Evolutionary conservation across 306 rosid genomes (phyloP).

Genomic region (Medicago truncatula): DNA sequence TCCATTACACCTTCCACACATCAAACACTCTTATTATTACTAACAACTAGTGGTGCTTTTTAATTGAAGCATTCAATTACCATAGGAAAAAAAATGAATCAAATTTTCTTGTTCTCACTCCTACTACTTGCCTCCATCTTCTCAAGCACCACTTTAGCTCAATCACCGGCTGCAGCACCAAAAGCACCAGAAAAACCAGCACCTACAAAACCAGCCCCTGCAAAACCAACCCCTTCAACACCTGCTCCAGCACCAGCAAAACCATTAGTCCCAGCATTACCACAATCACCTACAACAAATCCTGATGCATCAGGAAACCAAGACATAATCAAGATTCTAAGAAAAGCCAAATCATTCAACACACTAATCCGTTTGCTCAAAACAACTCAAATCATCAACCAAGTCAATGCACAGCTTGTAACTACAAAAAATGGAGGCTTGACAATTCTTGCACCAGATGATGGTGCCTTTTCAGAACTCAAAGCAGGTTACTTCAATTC

Average conservation of each 20-base stretch:
- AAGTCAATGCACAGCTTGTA: constrained; percentile 60
- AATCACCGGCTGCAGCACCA: constrained; percentile 57
- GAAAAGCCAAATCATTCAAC: constrained; percentile 60
- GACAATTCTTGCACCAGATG: constrained; percentile 66
- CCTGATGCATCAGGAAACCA: constrained; percentile 44
- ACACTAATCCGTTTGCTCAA: constrained; percentile 61
- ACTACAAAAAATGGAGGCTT: constrained; percentile 52
- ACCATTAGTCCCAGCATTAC: constrained; percentile 51
- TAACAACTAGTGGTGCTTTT: background rate
- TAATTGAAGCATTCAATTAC: background rate
- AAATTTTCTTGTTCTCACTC: constrained; percentile 41
- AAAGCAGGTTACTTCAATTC: constrained; percentile 67
- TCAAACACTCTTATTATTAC: constrained; percentile 33
- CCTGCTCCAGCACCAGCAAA: constrained; percentile 46
- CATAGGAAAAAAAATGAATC: constrained; percentile 42
- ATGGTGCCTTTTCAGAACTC: constrained; percentile 59
- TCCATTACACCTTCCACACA: constrained; percentile 21
- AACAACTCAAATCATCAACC: constrained; percentile 65
- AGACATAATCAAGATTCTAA: constrained; percentile 61
- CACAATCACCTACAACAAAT: constrained; percentile 36
- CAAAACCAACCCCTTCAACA: constrained; percentile 34
- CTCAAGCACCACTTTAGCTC: constrained; percentile 44
- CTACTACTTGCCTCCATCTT: constrained; percentile 33
- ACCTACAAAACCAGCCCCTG: constrained; percentile 48
- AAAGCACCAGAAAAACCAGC: constrained; percentile 41